Evolutionary conservation across 1,139 yeast genomes (phyloP).

Genomic region (Zhuliangozyma blackwelliae): DNA sequence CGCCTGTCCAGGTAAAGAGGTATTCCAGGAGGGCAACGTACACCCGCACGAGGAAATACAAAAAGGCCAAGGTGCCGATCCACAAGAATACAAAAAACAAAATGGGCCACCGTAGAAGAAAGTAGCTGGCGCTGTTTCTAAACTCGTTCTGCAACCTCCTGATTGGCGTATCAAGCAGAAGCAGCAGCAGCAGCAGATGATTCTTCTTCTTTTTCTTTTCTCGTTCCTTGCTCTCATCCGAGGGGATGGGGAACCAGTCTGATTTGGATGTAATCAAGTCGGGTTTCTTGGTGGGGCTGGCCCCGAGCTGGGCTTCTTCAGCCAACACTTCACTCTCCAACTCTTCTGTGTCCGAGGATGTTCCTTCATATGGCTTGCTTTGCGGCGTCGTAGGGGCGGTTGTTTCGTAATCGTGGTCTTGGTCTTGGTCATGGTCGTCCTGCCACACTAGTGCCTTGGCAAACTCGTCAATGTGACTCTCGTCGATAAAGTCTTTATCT

Average conservation of each 20-base stretch:
- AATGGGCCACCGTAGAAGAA: constrained; percentile 63
- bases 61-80: constrained; percentile 45
- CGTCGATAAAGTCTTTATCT: constrained; percentile 30
- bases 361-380: constrained; percentile 1
- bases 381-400: constrained; percentile 9
- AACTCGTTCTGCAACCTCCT: constrained; percentile 36
- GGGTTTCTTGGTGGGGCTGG: constrained; percentile 12
- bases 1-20: constrained; percentile 56
- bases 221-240: constrained; percentile 2
- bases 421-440: constrained; percentile 10
- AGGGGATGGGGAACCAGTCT: constrained; percentile 65
- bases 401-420: constrained; percentile 17
- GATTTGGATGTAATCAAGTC: constrained; percentile 51
- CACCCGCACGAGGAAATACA: constrained; percentile 52
- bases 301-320: constrained; percentile 6
- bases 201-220: not conserved
- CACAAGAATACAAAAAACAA: constrained; percentile 49
- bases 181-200: no score
- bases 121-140: constrained; percentile 46
- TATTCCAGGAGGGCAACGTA: constrained; percentile 66
- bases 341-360: constrained; percentile 4
- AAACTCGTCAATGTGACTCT: constrained; percentile 36
- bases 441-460: constrained; percentile 42
- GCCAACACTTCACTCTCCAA: constrained; percentile 1
- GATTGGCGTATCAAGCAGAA: constrained; percentile 1